Percentiles rank a stretch among this genome's conserved stretches.
phyloP scores from a whole-genome alignment of 169 alveolate genomes.

The Blepharisma undulans region DNA sequence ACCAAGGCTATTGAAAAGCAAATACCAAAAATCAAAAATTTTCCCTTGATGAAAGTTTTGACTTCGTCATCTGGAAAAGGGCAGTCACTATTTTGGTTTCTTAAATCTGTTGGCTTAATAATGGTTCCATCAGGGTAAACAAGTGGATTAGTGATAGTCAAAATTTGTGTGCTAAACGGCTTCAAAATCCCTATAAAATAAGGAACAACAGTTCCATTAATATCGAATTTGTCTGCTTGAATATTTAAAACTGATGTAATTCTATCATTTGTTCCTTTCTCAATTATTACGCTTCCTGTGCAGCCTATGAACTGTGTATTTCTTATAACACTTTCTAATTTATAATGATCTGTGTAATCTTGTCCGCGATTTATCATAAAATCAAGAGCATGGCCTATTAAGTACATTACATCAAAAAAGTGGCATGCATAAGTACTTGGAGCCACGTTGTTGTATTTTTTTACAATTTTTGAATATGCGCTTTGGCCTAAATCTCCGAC shows the following conservation, averaged over 20 bases:
- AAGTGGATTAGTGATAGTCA: neutral
- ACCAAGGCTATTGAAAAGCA: neutral
- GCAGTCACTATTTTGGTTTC: neutral
- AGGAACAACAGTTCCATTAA: neutral
- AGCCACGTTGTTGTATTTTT: neutral
- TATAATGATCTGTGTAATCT: neutral
- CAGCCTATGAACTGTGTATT: neutral
- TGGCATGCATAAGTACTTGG: neutral
- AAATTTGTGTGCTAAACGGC: neutral
- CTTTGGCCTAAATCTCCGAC: neutral
- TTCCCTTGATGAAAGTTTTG: neutral
- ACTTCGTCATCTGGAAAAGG: constrained; percentile 7
- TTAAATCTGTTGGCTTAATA: neutral
- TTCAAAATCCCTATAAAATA: neutral
- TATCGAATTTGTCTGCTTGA: neutral
- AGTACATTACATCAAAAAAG: neutral
- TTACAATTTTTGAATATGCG: neutral
- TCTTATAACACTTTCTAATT: neutral
- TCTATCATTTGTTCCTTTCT: neutral
- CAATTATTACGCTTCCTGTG: neutral
- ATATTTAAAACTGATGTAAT: neutral
- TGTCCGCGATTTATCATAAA: neutral
- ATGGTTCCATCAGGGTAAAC: neutral
- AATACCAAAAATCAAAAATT: neutral
- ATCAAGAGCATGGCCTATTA: neutral